Base-by-base conservation (phyloP, 108 stramenopile species). In the Cafeteria roenbergensis region DNA sequence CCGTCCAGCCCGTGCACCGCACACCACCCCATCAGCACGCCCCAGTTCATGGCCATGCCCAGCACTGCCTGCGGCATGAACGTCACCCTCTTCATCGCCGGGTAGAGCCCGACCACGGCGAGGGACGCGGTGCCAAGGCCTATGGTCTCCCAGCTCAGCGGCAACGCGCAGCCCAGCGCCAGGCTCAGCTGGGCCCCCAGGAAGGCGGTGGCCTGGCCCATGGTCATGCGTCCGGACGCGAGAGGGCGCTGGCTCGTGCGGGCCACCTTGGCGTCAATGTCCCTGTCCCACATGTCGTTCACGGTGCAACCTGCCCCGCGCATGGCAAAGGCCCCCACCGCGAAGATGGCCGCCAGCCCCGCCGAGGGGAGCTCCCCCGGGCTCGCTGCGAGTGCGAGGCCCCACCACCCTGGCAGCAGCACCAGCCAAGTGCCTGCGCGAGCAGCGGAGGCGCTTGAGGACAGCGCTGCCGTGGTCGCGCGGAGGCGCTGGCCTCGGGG, bases 31-130 rank as follows among this genome's bases (percentile, higher is more conserved):
- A 98, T 78, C 61, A 92, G 80, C 4, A 89, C 90, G 36, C 97
- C 97, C 92, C 92, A 95, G 78, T 99, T 96, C 71, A 99, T 92
- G 1, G 93, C 88, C 78, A 99, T 37, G 25, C 94, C 97, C 61
- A 99, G 68, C 26, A 94, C 84, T 31, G 91, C 64, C 75, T 96
- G 94, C 1, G 97, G 97, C 74, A 81, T 94, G 63, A 88, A 69
- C 32, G 90, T 92, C 68, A 73, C 86, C 56, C 97, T 86, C 79
- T 99, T 96, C 86, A 87, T 90, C 24, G 91, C 61, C 14, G 97
- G 97, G 75, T 99, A 99, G 26, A 78, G 65, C 14, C 76, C 79
- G 61, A 98, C 94, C 38, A 94, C 67, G 29, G 92, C 93, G 54
- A 99, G 71, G 29, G 88, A 88, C 30, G 86, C 85, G 26, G 74